Evolutionary conservation across 345 rosid species (phyloP).

Genomic region (Populus simonii): DNA sequence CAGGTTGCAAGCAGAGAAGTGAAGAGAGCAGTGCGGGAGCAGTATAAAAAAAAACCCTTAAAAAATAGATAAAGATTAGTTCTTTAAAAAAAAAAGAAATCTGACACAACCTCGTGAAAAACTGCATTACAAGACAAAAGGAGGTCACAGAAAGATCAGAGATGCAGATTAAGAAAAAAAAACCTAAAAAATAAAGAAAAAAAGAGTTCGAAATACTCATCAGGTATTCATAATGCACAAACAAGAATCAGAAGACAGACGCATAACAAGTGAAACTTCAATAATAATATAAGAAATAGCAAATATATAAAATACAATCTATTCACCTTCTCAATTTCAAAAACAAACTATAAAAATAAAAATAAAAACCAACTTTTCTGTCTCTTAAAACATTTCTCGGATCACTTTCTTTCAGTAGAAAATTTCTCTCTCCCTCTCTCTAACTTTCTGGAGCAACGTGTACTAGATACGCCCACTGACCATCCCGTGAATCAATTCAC

Average conservation of each 20-base stretch:
- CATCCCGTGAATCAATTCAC: slow-evolving; percentile 7
- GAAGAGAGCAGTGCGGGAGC: slow-evolving; percentile 24
- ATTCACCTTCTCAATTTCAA: slow-evolving; percentile 35
- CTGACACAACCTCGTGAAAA: slow-evolving; percentile 95
- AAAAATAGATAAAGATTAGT: slow-evolving; percentile 21
- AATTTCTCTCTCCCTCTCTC: slow-evolving; percentile 7
- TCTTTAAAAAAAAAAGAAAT: slow-evolving; percentile 27
- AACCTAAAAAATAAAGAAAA: not conserved
- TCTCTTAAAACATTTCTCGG: not conserved
- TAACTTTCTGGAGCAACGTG: slow-evolving; percentile 40
- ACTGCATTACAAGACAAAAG: slow-evolving; percentile 74
- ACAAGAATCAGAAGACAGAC: slow-evolving; percentile 27
- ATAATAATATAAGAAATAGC: not conserved
- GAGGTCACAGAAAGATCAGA: slow-evolving; percentile 47
- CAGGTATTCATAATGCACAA: slow-evolving; percentile 8
- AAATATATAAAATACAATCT: not conserved
- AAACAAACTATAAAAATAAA: not conserved
- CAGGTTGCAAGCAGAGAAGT: slow-evolving; percentile 61
- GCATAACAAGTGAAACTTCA: not conserved
- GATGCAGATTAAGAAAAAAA: not conserved
- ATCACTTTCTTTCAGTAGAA: slow-evolving; percentile 11
- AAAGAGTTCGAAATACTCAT: slow-evolving; percentile 5
- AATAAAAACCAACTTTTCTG: slow-evolving; percentile 1
- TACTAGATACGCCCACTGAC: slow-evolving; percentile 13
- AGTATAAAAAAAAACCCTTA: slow-evolving; percentile 15